Percentiles rank a stretch among this genome's conserved stretches.
phyloP scores from a whole-genome alignment of 2,329 filamentous ascomycete genomes.

The Mycosphaerelloides madeirae region DNA sequence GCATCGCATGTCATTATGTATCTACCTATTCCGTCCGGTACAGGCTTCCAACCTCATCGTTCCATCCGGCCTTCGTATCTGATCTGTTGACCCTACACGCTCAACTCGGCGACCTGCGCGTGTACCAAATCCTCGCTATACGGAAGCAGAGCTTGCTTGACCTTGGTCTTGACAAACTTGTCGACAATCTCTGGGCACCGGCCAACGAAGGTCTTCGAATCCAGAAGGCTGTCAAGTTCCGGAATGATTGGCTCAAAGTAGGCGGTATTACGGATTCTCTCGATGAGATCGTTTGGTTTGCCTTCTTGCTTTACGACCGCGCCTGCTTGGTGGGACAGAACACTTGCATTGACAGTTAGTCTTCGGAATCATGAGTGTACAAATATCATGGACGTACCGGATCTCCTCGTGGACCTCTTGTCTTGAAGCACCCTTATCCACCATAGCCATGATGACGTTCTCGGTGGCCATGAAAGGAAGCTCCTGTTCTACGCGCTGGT shows the following conservation, averaged over 20 bases:
- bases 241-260: constrained; percentile 60
- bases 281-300: constrained; percentile 73
- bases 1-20: background rate
- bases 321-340: constrained; percentile 72
- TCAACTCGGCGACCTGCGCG: constrained; percentile 28
- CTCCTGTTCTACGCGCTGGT: constrained; percentile 63
- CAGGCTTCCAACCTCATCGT: background rate
- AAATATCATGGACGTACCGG: constrained; percentile 32
- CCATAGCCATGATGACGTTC: constrained; percentile 73
- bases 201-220: constrained; percentile 36
- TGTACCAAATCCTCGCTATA: constrained; percentile 27
- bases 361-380: constrained; percentile 1
- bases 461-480: constrained; percentile 64
- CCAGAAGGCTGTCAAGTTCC: constrained; percentile 35
- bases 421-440: constrained; percentile 63
- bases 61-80: background rate
- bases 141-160: constrained; percentile 32
- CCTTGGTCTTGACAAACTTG: constrained; percentile 34
- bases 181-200: constrained; percentile 38
- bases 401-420: constrained; percentile 87
- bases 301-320: constrained; percentile 68
- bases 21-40: background rate
- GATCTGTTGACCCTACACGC: constrained; percentile 22
- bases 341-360: constrained; percentile 29
- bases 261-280: constrained; percentile 64